A percentile compares a stretch with the other conserved stretches of the same genome.
These are phyloP conservation scores for Lepiota brunneoincarnata DNA, from an alignment of 768 basidiomycete genomes.

Conservation along the genomic window DNA sequence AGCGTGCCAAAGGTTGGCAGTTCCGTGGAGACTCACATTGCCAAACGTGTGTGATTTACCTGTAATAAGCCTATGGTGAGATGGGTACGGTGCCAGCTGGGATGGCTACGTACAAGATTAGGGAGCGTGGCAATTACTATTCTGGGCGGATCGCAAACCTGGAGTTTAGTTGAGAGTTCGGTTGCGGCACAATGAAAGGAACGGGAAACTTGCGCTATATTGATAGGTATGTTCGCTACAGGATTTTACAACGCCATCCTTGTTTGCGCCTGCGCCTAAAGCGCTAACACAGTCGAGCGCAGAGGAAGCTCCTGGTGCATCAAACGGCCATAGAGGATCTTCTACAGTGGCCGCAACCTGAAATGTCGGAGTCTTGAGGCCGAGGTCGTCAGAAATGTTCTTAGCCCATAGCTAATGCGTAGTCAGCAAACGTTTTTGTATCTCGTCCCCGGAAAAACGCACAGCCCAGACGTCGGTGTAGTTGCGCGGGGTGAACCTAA, in stretches of 20 bases:
- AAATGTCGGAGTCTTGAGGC: constrained; percentile 35
- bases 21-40: constrained; percentile 29
- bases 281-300: constrained; percentile 49
- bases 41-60: constrained; percentile 54
- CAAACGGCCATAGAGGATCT: constrained; percentile 51
- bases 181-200: background rate
- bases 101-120: constrained; percentile 35
- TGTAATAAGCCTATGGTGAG: constrained; percentile 16
- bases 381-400: constrained; percentile 34
- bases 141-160: constrained; percentile 42
- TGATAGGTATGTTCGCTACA: constrained; percentile 58
- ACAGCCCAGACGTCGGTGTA: constrained; percentile 47
- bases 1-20: background rate
- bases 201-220: constrained; percentile 38
- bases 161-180: background rate
- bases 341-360: constrained; percentile 49
- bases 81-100: background rate
- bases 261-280: constrained; percentile 43
- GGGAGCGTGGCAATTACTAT: constrained; percentile 45
- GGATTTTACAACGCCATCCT: constrained; percentile 36
- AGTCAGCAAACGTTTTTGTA: background rate
- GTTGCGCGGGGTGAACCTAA: constrained; percentile 36
- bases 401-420: constrained; percentile 42
- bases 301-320: constrained; percentile 38
- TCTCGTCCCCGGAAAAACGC: constrained; percentile 7